Percentiles rank a stretch among this genome's conserved stretches.
phyloP scores from a whole-genome alignment of 1,284 basidiomycete species.

The Rhodotorula sp. region DNA sequence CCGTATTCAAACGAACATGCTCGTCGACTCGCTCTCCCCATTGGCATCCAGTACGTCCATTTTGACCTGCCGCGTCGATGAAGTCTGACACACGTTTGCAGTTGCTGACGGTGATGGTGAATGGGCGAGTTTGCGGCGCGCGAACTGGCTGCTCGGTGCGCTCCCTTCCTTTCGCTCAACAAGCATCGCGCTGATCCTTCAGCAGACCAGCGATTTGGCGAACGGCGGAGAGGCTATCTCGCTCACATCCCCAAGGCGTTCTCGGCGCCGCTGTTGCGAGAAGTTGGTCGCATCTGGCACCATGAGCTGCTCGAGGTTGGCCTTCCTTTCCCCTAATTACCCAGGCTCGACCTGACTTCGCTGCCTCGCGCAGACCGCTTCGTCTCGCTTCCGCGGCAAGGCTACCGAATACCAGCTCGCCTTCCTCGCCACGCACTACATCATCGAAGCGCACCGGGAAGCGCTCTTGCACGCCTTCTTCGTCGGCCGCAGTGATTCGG shows the following conservation, averaged over 20 bases:
- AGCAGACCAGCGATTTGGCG: conserved; percentile 34
- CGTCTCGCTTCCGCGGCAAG: conserved; percentile 23
- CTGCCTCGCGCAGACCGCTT: conserved; percentile 4
- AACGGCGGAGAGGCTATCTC: conserved; percentile 28
- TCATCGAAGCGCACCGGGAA: conserved; percentile 31
- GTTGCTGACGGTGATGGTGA: conserved; percentile 19
- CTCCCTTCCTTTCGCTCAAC: background rate
- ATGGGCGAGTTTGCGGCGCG: conserved; percentile 20
- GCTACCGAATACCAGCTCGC: conserved; percentile 12
- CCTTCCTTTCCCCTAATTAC: too few relatives aligned
- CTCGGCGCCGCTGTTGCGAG: conserved; percentile 26
- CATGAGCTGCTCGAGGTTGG: conserved; percentile 29
- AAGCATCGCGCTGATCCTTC: background rate
- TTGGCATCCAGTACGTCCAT: background rate
- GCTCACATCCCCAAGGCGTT: conserved; percentile 35
- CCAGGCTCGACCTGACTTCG: background rate
- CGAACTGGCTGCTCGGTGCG: conserved; percentile 25
- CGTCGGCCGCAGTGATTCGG: conserved; percentile 9
- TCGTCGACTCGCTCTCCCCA: conserved; percentile 1
- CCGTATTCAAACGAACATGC: conserved; percentile 24
- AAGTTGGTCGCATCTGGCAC: conserved; percentile 19
- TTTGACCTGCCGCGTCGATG: background rate
- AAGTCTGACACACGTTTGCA: background rate
- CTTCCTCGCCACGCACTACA: conserved; percentile 31
- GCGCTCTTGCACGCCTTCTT: conserved; percentile 31